Percentiles rank a stretch among this genome's conserved stretches.
Conservation (phyloP, 192 early-diverging fungal genomes). For the Coemansia sp. region DNA sequence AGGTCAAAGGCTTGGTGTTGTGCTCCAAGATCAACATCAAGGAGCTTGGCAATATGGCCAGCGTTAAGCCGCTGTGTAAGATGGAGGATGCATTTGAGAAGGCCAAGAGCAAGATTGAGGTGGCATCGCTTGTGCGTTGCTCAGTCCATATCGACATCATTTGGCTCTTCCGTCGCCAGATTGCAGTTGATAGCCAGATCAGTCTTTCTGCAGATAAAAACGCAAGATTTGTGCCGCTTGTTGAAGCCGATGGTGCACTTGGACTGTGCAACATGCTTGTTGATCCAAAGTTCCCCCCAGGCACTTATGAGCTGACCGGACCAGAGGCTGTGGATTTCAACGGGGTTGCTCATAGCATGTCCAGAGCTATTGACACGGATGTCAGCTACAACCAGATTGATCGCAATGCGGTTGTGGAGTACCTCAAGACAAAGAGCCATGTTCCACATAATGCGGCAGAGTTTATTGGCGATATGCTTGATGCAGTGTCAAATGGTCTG, state of each 20-base stretch:
- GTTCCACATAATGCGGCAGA: slow-evolving; percentile 23
- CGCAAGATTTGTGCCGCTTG: slow-evolving; percentile 40
- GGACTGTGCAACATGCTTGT: slow-evolving; percentile 48
- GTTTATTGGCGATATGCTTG: slow-evolving; percentile 40
- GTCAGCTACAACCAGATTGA: slow-evolving; percentile 32
- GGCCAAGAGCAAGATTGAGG: slow-evolving; percentile 35
- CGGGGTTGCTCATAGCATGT: slow-evolving; percentile 22
- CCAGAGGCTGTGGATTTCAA: slow-evolving; percentile 27
- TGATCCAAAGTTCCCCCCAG: slow-evolving; percentile 30
- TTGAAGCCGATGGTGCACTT: slow-evolving; percentile 25
- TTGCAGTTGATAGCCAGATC: slow-evolving; percentile 30
- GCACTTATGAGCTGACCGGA: slow-evolving; percentile 45
- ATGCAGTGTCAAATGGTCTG: slow-evolving; percentile 28
- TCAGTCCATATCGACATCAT: slow-evolving; percentile 46
- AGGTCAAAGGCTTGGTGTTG: slow-evolving; percentile 41
- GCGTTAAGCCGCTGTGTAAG: slow-evolving; percentile 31
- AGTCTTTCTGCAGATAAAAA: slow-evolving; percentile 26
- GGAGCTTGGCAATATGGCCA: slow-evolving; percentile 22
- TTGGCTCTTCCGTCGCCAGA: slow-evolving; percentile 50
- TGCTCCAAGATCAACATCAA: slow-evolving; percentile 46
- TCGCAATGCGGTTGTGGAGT: slow-evolving; percentile 31
- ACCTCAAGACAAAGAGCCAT: slow-evolving; percentile 25
- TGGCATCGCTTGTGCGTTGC: slow-evolving; percentile 48
- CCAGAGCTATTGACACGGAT: slow-evolving; percentile 27
- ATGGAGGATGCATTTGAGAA: slow-evolving; percentile 40